Evolutionary conservation across 768 basidiomycete genomes (phyloP), one percentile per base, ranked within the genome.

Genomic region (Suillus tomentosus): DNA sequence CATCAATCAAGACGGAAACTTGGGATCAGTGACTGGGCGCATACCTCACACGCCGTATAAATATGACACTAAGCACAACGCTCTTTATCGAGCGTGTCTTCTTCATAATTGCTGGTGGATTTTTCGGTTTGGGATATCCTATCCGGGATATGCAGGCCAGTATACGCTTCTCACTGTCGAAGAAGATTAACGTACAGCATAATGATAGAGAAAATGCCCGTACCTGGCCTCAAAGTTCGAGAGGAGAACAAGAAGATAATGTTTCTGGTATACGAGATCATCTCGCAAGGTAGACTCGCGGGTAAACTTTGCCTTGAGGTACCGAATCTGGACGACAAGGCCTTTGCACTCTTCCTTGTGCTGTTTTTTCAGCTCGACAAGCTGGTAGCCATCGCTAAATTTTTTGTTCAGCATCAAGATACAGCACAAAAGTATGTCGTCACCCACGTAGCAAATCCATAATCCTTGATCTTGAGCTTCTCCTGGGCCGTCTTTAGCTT

Each of bases 281-380:
- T 80, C 81, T 40, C 96, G 85, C 80, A 97, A 85, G 1, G 82
- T 81, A 11, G 88, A 85, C 78, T 99, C 97, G 31, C 96, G 85
- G 3, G 86, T 90, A 76, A 89, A 96, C 72, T 94, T 94, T 62
- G 91, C 90, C 74, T 99, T 96, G 68, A 99, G 82, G 76, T 97
- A 98, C 48, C 83, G 85, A 64, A 97, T 94, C 74, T 97, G 94
- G 9, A 93, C 86, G 57, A 99, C 87, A 22, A 98, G 80, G 10
- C 94, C 94, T 72, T 95, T 95, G 79, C 91, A 91, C 73, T 98
- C 95, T 66, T 87, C 85, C 66, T 91, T 92, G 72, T 95, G 93
- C 74, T 87, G 88, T 3, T 78, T 68, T 67, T 83, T 87, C 66
- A 92, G 70, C 14, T 79, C 78, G 3, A 80, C 79, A 5, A 93